Conservation (phyloP, 2,329 filamentous ascomycete species). For the Curvularia verruculosa region DNA sequence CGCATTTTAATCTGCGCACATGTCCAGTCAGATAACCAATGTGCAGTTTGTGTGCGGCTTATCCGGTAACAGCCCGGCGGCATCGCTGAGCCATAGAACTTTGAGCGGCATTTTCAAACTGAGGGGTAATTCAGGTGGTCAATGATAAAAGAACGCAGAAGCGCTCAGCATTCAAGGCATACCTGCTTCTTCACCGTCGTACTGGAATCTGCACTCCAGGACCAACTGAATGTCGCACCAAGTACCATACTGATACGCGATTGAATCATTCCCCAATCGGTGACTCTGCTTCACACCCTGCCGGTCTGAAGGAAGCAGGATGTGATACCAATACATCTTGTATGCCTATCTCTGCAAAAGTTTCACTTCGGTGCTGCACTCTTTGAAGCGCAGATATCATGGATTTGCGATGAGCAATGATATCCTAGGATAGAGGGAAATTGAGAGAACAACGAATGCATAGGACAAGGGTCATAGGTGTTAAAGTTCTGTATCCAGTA, state of each 20-base stretch:
- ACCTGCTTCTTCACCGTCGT: neutral
- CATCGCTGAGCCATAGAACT: neutral
- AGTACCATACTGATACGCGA: neutral
- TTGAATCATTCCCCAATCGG: neutral
- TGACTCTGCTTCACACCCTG: neutral
- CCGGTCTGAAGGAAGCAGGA: neutral
- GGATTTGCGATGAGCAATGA: neutral
- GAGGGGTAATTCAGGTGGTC: neutral
- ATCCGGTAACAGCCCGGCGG: neutral
- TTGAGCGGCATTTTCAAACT: neutral
- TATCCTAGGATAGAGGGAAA: neutral
- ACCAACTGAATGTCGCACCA: neutral
- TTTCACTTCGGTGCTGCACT: neutral
- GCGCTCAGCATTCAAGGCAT: neutral
- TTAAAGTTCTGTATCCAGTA: neutral
- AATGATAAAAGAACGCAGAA: neutral
- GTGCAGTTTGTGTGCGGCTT: neutral
- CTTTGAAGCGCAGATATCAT: neutral
- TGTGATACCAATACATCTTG: neutral
- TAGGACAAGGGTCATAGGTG: neutral
- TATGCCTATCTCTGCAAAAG: neutral
- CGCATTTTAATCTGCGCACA: neutral
- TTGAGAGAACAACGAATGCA: neutral
- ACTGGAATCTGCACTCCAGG: neutral
- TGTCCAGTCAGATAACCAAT: neutral